Evolutionary conservation across 441 rosid genomes (phyloP).

Genomic region (Capsella rubella): DNA sequence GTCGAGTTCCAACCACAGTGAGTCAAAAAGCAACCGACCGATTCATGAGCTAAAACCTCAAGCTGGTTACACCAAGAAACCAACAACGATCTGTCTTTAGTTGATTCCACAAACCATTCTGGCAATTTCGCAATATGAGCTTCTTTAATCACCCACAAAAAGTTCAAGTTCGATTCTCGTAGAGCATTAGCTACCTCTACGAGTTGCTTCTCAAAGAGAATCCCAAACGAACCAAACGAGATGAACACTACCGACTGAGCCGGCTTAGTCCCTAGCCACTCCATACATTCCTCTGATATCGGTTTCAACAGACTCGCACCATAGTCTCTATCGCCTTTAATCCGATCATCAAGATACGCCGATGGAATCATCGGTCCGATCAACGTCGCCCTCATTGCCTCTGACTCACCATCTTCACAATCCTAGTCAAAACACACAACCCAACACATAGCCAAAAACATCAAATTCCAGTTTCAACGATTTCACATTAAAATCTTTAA

Average conservation of each 20-base stretch:
- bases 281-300: conserved; percentile 54
- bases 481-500: neutral
- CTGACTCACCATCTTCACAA: conserved; percentile 52
- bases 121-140: conserved; percentile 51
- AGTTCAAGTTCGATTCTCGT: conserved; percentile 52
- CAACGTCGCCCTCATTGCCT: conserved; percentile 62
- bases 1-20: conserved; percentile 75
- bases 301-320: conserved; percentile 76
- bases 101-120: conserved; percentile 46
- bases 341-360: conserved; percentile 56
- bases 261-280: conserved; percentile 66
- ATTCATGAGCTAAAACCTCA: conserved; percentile 64
- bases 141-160: conserved; percentile 64
- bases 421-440: conserved; percentile 31
- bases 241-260: conserved; percentile 54
- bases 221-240: conserved; percentile 74
- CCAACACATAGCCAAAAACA: conserved; percentile 5
- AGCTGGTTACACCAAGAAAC: conserved; percentile 76
- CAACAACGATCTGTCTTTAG: conserved; percentile 52
- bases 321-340: conserved; percentile 58
- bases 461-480: neutral
- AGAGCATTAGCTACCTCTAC: conserved; percentile 61
- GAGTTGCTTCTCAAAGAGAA: conserved; percentile 51
- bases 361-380: conserved; percentile 87
- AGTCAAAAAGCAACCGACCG: conserved; percentile 66